Conservation (phyloP, 139 green algal species). For the Tetraselmis striata region DNA sequence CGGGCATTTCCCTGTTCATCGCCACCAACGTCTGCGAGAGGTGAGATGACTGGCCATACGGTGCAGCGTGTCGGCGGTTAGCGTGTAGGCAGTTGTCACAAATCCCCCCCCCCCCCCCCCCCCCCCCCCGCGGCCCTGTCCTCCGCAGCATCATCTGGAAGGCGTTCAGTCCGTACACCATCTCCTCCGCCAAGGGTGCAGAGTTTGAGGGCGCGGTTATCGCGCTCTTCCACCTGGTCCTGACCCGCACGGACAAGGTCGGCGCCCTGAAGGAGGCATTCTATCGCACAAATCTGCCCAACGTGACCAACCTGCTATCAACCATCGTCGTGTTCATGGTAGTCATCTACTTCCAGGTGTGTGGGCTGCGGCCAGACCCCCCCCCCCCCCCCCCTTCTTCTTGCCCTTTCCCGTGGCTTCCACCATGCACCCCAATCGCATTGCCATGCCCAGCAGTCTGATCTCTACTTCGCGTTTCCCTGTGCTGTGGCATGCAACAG, state of each 20-base stretch:
- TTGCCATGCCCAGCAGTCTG: too few relatives aligned
- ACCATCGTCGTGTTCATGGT: constrained; percentile 95
- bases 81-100: background rate
- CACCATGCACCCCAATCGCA: background rate
- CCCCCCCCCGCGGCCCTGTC: background rate
- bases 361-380: too few relatives aligned
- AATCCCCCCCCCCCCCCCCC: too few relatives aligned
- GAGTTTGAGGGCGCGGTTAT: constrained; percentile 99
- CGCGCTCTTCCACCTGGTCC: constrained; percentile 91
- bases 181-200: constrained; percentile 70
- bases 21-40: constrained; percentile 99
- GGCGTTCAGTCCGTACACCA: constrained; percentile 87
- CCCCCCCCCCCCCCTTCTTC: too few relatives aligned
- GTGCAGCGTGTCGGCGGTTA: background rate
- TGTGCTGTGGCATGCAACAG: too few relatives aligned
- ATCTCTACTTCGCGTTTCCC: too few relatives aligned
- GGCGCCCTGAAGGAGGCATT: constrained; percentile 95
- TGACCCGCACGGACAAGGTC: constrained; percentile 91
- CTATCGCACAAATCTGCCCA: constrained; percentile 94
- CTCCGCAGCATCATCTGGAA: constrained; percentile 93
- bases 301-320: constrained; percentile 94
- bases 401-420: background rate
- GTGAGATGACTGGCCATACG: background rate
- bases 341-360: constrained; percentile 95
- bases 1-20: constrained; percentile 99